Percentiles rank a stretch among this genome's conserved stretches.
These are phyloP conservation scores for Ananas comosus DNA, from an alignment of 176 grass and related monocot species.

Conservation along the genomic window DNA sequence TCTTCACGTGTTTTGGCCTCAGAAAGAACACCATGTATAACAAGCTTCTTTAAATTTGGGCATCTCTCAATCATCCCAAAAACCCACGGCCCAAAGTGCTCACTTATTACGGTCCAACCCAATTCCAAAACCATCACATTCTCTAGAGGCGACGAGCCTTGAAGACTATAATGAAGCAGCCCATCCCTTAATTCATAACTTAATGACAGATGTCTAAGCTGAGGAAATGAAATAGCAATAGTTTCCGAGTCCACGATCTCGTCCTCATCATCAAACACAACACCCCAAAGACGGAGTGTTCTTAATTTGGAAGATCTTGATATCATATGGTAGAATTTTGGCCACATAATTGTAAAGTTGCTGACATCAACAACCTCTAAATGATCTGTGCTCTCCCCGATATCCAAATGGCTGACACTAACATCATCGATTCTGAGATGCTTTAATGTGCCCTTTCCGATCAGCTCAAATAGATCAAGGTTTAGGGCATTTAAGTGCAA, in stretches of 20 bases:
- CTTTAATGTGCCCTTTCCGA: constrained; percentile 70
- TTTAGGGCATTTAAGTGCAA: constrained; percentile 83
- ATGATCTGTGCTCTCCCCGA: constrained; percentile 76
- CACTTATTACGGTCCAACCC: constrained; percentile 92
- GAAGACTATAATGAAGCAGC: constrained; percentile 65
- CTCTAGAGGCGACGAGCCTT: constrained; percentile 51
- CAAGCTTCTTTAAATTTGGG: constrained; percentile 90
- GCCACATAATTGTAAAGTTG: constrained; percentile 89
- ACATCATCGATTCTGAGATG: constrained; percentile 95
- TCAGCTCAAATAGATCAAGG: constrained; percentile 90
- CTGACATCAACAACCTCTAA: constrained; percentile 78
- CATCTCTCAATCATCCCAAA: constrained; percentile 97
- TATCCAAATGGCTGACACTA: constrained; percentile 88
- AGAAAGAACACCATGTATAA: constrained; percentile 88
- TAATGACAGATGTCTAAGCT: constrained; percentile 76
- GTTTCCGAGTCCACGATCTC: constrained; percentile 91
- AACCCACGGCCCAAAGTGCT: constrained; percentile 94
- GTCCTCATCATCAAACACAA: constrained; percentile 93
- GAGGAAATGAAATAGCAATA: constrained; percentile 80
- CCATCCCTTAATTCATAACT: constrained; percentile 93
- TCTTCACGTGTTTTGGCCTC: constrained; percentile 89
- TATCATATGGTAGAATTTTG: constrained; percentile 85
- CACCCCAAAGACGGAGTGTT: constrained; percentile 76
- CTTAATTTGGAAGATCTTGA: constrained; percentile 64
- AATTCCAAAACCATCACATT: constrained; percentile 82